Evolutionary conservation across 495 filamentous ascomycete species (phyloP).

Genomic region (Penicillium samsonianum): DNA sequence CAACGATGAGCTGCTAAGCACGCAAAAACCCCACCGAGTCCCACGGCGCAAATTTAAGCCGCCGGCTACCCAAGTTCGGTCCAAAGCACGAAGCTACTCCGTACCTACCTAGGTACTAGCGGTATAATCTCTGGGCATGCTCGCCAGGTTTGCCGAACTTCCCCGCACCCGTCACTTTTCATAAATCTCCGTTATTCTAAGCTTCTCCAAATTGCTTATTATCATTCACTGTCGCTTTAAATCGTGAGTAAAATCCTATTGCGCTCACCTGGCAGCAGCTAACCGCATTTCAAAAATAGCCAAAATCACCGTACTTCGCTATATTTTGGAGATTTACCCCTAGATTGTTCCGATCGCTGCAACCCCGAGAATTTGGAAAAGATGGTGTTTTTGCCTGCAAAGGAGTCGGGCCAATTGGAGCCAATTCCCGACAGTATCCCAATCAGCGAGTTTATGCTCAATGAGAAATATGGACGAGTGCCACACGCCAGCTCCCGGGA

Average conservation of each 20-base stretch:
- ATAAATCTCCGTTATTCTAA: constrained; percentile 4
- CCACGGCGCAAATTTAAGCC: neutral
- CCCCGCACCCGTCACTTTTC: constrained; percentile 15
- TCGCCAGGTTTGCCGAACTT: constrained; percentile 14
- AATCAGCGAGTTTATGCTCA: constrained; percentile 76
- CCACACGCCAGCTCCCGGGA: constrained; percentile 64
- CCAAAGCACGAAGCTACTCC: no score
- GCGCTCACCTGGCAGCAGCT: neutral
- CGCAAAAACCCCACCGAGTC: neutral
- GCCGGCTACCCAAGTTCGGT: neutral
- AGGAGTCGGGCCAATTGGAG: constrained; percentile 67
- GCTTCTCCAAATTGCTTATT: no score
- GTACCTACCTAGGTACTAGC: neutral
- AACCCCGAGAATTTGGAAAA: constrained; percentile 21
- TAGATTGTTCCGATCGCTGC: neutral
- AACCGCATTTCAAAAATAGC: neutral
- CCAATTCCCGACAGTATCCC: constrained; percentile 75
- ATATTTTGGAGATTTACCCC: neutral
- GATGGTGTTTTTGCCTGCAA: constrained; percentile 82
- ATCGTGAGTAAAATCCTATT: neutral
- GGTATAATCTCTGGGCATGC: neutral
- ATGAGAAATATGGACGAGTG: constrained; percentile 69
- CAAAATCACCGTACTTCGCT: neutral
- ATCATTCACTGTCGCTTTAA: no score
- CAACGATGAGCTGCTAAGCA: neutral